Evolutionary conservation across 2,329 filamentous ascomycete genomes (phyloP), one percentile per base, ranked within the genome.

Genomic region (Aspergillus hiratsukae): DNA sequence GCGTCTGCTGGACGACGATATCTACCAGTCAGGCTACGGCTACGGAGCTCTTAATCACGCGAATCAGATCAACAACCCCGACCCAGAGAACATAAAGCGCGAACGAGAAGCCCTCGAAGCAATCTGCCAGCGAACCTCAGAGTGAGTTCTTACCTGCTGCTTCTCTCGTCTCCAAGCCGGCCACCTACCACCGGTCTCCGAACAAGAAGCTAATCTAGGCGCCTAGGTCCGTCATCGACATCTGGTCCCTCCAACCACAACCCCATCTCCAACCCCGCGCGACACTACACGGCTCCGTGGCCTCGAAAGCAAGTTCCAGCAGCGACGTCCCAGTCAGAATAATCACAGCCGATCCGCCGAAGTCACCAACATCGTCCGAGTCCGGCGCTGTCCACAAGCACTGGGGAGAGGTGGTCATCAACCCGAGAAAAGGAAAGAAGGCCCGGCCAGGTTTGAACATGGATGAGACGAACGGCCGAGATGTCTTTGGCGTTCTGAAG

Each of bases 81-180:
- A 78, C 63, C 68, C 74, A 5, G 74, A 77, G 59, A 71, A 72
- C 55, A 58, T 75, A 58, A 75, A 72, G 58, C 74, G 74, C 37
- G 76, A 78, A 59, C 66, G 75, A 45, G 76, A 78, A 62, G 76
- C 75, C 7, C 62, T 78, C 43, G 75, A 78, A 58, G 72, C 74
- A 4, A 78, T 78, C 58, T 78, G 76, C 61, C 76, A 78, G 60
- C 69, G 73, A 49, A 72, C 76, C 53, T 78, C 76, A n/a, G 76
- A 78, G 76, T 78, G 58, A 69, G 72, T 66, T 40, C 3, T 45
- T 45, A 19, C 3, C 41, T 23, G 8, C 41, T 45, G n/a, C 41
- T 45, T 45, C 41, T 10, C 21, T 45, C 41, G 41, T 21, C 8
- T 23, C 17, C 10, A 23, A 17, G 28, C 21, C 19, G 10, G 9